Conservation (phyloP, 78 protist genomes). For the Capsaspora owczarzaki region DNA sequence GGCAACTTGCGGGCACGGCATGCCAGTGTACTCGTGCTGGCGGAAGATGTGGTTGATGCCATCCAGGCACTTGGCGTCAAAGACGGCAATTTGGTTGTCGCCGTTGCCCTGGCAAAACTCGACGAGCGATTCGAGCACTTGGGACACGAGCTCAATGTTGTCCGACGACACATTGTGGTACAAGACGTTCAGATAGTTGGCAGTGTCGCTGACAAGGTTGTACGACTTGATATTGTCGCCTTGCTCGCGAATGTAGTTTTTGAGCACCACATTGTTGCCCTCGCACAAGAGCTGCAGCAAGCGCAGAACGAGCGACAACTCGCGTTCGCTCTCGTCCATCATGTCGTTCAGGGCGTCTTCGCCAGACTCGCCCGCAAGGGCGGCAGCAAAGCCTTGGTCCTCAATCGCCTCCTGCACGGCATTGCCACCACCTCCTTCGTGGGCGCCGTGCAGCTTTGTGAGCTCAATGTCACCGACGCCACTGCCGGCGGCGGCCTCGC, state of each 20-base stretch:
- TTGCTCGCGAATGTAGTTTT: constrained; percentile 27
- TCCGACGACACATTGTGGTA: not conserved
- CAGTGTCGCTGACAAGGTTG: constrained; percentile 20
- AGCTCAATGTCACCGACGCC: too few relatives aligned
- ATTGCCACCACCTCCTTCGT: too few relatives aligned
- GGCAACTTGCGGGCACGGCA: too few relatives aligned
- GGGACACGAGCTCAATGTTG: not conserved
- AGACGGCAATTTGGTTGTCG: not conserved
- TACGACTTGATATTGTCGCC: not conserved
- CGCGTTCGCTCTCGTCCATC: not conserved
- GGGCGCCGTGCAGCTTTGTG: too few relatives aligned
- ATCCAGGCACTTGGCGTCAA: not conserved
- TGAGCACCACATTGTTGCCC: constrained; percentile 21
- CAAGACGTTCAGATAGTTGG: not conserved
- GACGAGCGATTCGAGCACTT: not conserved
- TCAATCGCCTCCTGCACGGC: too few relatives aligned
- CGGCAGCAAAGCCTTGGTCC: too few relatives aligned
- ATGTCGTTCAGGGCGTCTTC: too few relatives aligned
- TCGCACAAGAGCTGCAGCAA: constrained; percentile 39
- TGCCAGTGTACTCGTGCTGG: too few relatives aligned
- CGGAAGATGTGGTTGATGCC: not conserved
- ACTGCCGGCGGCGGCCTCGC: too few relatives aligned
- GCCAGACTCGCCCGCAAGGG: too few relatives aligned
- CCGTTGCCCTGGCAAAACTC: constrained; percentile 4
- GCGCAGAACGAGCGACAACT: constrained; percentile 17